Conservation (phyloP, 495 filamentous ascomycete genomes). For the Penicillium bovifimosum region DNA sequence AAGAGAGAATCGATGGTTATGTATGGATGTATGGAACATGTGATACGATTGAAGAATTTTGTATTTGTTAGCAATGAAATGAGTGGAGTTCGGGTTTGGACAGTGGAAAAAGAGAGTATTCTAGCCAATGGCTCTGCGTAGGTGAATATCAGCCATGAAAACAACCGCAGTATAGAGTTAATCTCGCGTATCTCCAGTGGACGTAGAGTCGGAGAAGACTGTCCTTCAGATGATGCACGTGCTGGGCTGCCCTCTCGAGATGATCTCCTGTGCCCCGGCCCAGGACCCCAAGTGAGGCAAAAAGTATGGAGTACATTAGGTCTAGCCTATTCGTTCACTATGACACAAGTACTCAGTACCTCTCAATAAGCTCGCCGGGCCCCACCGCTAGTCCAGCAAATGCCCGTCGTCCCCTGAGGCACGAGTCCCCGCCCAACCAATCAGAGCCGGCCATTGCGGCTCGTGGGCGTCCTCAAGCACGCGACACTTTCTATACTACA, state of each 20-base stretch:
- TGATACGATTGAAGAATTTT: slow-evolving; percentile 1
- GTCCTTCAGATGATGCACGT: slow-evolving; percentile 21
- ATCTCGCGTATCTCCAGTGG: not conserved
- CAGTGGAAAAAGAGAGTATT: too few species aligned
- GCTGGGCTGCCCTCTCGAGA: slow-evolving; percentile 27
- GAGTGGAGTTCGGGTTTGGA: too few species aligned
- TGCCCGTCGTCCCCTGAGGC: slow-evolving; percentile 18
- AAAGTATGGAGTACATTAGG: slow-evolving; percentile 4
- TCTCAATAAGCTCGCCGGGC: slow-evolving; percentile 19
- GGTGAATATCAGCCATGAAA: too few species aligned
- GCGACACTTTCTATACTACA: slow-evolving; percentile 33
- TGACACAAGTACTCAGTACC: slow-evolving; percentile 1
- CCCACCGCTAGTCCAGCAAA: slow-evolving; percentile 17
- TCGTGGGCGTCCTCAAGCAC: slow-evolving; percentile 40
- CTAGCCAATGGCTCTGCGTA: too few species aligned
- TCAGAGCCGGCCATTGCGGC: slow-evolving; percentile 20
- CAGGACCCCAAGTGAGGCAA: not conserved
- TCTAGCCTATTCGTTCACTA: not conserved
- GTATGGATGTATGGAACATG: slow-evolving; percentile 1
- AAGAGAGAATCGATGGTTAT: not conserved
- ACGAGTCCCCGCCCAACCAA: slow-evolving; percentile 27
- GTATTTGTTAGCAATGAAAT: not conserved
- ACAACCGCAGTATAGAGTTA: not conserved
- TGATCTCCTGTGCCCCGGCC: slow-evolving; percentile 7
- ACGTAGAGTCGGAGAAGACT: not conserved